Evolutionary conservation across 495 filamentous ascomycete genomes (phyloP), one percentile per base, ranked within the genome.

Genomic region (Penicillium argentinense): DNA sequence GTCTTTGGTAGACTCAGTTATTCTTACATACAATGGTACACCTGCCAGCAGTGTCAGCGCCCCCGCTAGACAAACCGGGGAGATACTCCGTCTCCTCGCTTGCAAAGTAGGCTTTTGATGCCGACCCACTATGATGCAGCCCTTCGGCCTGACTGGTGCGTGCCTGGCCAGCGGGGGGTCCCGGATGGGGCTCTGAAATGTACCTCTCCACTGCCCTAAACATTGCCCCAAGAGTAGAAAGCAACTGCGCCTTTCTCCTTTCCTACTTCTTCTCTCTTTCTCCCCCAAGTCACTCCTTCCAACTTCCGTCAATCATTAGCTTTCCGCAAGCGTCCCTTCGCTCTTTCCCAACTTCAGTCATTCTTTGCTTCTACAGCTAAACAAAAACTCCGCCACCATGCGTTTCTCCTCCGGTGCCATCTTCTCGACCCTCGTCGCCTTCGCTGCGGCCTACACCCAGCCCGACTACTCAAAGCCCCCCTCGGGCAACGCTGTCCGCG

Each of bases 401-500:
- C 75, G 69, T 60, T 73, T 79, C 66, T 68, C 76, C 49, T 50
- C 62, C 36, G 49, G 71, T 38, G 57, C 73, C 39, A 39, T 78
- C 54, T 41, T 74, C 49, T 68, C 77, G 17, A 67, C 71, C 57
- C 60, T 85, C 39, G 68, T 70, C 39, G 69, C 73, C 57, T 23
- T 80, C 29, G 77, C 73, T 32, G 57, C 73, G 32, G 83, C 82
- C 60, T 71, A 72, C 66, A 80, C 73, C 28, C 45, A 59, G 23
- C 74, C 74, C 39, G 63, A 77, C 53, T 76, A 80, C 57, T 59
- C 54, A 28, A 59, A 75, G 49, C 12, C 38, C 24, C 80, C 79
- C 36, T 17, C 24, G 5, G 84, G 82, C 49, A 87, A 88, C 56
- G 65, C 84, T 27, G 79, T 85, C 62, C 18, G 28, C 29, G 54